Evolutionary conservation across 179 eudicot genomes (phyloP).

Genomic region (Pouteria campechiana): DNA sequence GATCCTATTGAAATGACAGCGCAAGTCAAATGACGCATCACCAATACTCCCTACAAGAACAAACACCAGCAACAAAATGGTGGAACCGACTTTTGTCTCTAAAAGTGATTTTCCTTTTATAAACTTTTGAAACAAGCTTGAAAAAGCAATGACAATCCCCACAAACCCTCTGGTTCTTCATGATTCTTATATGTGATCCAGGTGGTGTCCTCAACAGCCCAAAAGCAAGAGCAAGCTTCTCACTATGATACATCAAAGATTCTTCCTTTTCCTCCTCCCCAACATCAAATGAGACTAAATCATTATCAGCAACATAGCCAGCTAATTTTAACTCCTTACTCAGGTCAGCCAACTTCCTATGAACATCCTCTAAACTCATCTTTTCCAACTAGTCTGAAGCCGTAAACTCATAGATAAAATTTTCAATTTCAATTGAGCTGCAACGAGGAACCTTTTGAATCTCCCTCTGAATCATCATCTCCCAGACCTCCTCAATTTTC

Average conservation of each 20-base stretch:
- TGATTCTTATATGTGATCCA: neutral
- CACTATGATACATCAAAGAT: constrained; percentile 1
- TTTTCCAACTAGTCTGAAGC: constrained; percentile 15
- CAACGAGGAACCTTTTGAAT: constrained; percentile 25
- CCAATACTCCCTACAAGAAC: constrained; percentile 5
- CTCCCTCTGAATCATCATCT: constrained; percentile 15
- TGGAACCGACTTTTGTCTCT: constrained; percentile 2
- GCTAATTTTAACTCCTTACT: constrained; percentile 4
- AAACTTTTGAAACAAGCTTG: constrained; percentile 1
- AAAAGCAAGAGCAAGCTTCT: neutral
- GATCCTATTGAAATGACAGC: no score
- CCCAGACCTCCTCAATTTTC: constrained; percentile 15
- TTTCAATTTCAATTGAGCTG: constrained; percentile 22
- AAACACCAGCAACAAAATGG: constrained; percentile 5
- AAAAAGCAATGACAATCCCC: constrained; percentile 2
- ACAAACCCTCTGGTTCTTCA: constrained; percentile 4
- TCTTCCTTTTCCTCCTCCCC: constrained; percentile 1
- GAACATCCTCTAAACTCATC: constrained; percentile 12
- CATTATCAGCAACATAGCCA: constrained; percentile 4
- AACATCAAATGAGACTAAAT: constrained; percentile 6
- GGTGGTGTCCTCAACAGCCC: constrained; percentile 1
- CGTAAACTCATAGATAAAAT: constrained; percentile 15
- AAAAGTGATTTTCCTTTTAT: neutral
- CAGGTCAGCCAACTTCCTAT: constrained; percentile 9
- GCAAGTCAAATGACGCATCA: no score